Base-by-base conservation (phyloP, 2,329 filamentous ascomycete genomes). In the Neonectria neomacrospora region DNA sequence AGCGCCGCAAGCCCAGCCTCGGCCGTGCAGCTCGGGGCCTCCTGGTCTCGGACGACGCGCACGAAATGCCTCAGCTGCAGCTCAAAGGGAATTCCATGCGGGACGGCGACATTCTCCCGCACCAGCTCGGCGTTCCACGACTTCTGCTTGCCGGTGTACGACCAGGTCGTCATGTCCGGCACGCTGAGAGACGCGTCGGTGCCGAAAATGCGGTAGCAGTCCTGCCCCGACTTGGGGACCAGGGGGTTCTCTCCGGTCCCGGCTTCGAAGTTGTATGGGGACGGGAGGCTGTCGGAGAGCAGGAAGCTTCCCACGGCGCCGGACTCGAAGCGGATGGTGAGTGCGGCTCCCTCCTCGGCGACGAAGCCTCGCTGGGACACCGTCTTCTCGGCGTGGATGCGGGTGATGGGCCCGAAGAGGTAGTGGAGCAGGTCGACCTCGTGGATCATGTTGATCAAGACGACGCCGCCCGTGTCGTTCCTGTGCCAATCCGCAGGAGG, bases 391-490 rank as follows among this genome's bases (percentile, higher is more conserved):
- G 84, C 86, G 34, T 83, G 81, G 0, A 88, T 82, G 0, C 82
- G 77, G 0, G 72, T 70, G 26, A 89, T 84, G 0, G 84, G 81
- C 0, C 86, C 85, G 26, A 89, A 80, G 1, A 88, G 75, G 71
- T 84, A 82, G 50, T 88, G 86, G 18, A 89, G 75, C 0, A 88
- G 75, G 63, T 89, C 87, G 41, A 89, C 76, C 53, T 89, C 87
- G 68, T 89, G 86, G n/a, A 88, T 81, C 45, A 89, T 75, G 68
- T 89, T 89, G 63, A 88, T 88, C 3, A 84, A 75, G 8, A 88
- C 75, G 0, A 83, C 81, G 0, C 85, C 86, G 1, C 81, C 82
- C 2, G 77, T 74, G 2, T 66, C 58, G 4, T 74, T 69, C 7
- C 79, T 77, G 14, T 84, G 79, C 86, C 86, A 88, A 41, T 81